A percentile compares a stretch with the other conserved stretches of the same genome.
phyloP scores from a whole-genome alignment of 768 basidiomycete species.

The Leucogyrophana mollusca region DNA sequence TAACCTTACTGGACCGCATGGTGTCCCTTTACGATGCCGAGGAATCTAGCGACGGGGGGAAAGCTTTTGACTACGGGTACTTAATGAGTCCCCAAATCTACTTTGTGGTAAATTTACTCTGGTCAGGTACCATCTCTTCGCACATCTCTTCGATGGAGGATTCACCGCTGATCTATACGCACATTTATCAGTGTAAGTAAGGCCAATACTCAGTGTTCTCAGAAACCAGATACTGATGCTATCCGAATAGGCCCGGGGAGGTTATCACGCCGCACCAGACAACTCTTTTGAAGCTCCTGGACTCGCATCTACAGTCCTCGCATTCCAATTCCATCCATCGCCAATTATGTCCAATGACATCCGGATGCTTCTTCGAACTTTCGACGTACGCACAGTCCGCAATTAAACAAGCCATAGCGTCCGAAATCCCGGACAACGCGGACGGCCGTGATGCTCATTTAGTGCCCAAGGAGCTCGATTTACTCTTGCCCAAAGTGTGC shows the following conservation, averaged over 20 bases:
- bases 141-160: constrained; percentile 59
- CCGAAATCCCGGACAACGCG: constrained; percentile 9
- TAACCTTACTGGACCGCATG: constrained; percentile 70
- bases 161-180: constrained; percentile 59
- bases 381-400: constrained; percentile 56
- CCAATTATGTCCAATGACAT: constrained; percentile 56
- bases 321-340: constrained; percentile 36
- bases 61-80: constrained; percentile 78
- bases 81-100: constrained; percentile 10
- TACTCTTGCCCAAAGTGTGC: constrained; percentile 73
- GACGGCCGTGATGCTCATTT: constrained; percentile 7
- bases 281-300: constrained; percentile 82
- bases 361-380: constrained; percentile 59
- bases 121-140: constrained; percentile 62
- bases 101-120: constrained; percentile 10
- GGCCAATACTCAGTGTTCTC: constrained; percentile 18
- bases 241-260: constrained; percentile 54
- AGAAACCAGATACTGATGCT: constrained; percentile 11
- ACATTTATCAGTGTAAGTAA: constrained; percentile 64
- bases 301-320: constrained; percentile 73
- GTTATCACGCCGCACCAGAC: constrained; percentile 83
- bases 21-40: constrained; percentile 67
- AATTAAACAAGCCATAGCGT: constrained; percentile 46
- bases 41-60: constrained; percentile 60
- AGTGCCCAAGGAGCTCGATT: constrained; percentile 51